Conservation (phyloP, 179 eudicot genomes). For the Silene vulgaris region DNA sequence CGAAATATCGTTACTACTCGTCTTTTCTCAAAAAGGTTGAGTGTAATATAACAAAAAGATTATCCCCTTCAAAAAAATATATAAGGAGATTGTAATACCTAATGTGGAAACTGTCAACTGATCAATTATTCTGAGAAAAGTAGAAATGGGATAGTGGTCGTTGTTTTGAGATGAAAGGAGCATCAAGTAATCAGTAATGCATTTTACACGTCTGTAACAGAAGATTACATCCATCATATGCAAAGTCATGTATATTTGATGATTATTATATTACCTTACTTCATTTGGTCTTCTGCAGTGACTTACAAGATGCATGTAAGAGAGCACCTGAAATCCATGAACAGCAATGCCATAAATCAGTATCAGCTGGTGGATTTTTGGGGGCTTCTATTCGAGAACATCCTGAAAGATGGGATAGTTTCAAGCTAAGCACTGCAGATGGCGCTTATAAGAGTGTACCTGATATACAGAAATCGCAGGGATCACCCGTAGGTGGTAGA, state of each 20-base stretch:
- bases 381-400: constrained; percentile 2
- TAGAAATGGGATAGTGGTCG: neutral
- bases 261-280: neutral
- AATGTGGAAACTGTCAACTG: neutral
- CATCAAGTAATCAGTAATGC: no score
- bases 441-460: neutral
- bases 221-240: constrained; percentile 5
- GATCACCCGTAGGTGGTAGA: constrained; percentile 13
- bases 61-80: no score
- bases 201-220: neutral
- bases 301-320: constrained; percentile 19
- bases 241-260: neutral
- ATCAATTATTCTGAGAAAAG: no score
- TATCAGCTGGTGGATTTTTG: neutral
- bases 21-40: neutral
- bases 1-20: neutral
- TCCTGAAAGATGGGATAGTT: constrained; percentile 2
- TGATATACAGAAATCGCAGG: constrained; percentile 18
- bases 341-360: neutral
- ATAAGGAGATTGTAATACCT: neutral
- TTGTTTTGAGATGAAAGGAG: neutral
- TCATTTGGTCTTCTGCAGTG: constrained; percentile 20
- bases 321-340: constrained; percentile 7
- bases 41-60: neutral
- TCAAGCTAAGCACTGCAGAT: constrained; percentile 2